phyloP scores from a whole-genome alignment of 73 alveolate species.

The Diophrys sp. region DNA sequence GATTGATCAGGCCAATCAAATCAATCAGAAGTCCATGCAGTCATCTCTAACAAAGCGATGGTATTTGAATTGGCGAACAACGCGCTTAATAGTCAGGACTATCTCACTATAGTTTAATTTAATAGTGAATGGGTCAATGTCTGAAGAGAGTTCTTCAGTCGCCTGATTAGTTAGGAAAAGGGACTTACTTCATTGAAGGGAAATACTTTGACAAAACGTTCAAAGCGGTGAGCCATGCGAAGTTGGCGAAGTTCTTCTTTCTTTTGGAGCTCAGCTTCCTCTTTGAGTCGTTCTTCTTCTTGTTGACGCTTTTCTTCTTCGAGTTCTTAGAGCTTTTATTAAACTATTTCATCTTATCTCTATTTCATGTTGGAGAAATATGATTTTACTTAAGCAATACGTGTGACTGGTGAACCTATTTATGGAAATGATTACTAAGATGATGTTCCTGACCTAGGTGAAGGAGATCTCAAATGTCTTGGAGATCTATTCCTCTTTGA shows the following conservation, averaged over 20 bases:
- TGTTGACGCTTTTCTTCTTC: not conserved
- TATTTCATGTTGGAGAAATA: too few relatives aligned
- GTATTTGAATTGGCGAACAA: too few relatives aligned
- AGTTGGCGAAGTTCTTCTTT: too few relatives aligned
- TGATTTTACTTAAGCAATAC: too few relatives aligned
- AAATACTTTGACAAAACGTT: too few relatives aligned
- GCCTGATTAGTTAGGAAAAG: not conserved
- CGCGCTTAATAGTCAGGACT: not conserved
- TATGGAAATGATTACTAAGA: too few relatives aligned
- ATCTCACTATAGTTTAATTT: not conserved
- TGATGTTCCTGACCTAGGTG: too few relatives aligned
- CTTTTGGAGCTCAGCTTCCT: not conserved
- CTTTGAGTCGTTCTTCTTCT: not conserved
- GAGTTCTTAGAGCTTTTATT: not conserved
- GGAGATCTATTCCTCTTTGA: too few relatives aligned
- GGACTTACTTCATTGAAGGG: not conserved
- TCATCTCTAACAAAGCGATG: not conserved
- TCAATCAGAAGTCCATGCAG: not conserved
- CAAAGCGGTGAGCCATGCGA: too few relatives aligned
- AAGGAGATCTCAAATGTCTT: too few relatives aligned
- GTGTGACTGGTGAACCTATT: too few relatives aligned
- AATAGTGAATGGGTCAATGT: not conserved
- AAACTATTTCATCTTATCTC: not conserved
- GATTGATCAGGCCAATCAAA: too few relatives aligned
- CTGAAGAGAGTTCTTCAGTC: not conserved